phyloP scores from a whole-genome alignment of 148 eudicot genomes.

The Silene latifolia region DNA sequence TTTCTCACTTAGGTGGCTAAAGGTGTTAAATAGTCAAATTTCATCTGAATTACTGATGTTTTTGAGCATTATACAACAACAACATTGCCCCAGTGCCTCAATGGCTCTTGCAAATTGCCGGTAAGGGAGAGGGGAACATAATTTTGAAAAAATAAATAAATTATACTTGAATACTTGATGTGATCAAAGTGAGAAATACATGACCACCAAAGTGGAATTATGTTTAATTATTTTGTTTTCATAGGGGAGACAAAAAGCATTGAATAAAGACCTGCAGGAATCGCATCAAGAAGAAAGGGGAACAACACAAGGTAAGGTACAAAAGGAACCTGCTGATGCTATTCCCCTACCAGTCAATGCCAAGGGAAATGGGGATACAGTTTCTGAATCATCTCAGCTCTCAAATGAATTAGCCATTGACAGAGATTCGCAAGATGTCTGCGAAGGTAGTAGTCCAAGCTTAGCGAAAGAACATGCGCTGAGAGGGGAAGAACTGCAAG shows the following conservation, averaged over 20 bases:
- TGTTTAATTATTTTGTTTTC: slow-evolving; percentile 1
- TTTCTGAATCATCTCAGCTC: neutral
- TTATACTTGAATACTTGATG: no score
- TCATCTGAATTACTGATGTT: neutral
- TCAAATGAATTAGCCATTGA: neutral
- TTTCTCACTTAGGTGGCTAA: no score
- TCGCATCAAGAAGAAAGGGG: neutral
- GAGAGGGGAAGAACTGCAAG: slow-evolving; percentile 1
- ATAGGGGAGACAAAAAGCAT: neutral
- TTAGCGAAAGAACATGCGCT: slow-evolving; percentile 1
- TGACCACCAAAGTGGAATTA: no score
- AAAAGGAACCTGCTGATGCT: neutral
- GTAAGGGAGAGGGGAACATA: no score
- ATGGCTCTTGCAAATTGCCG: no score
- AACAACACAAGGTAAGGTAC: neutral
- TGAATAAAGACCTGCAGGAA: slow-evolving; percentile 8
- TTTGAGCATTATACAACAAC: no score
- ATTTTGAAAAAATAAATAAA: no score
- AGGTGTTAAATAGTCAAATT: neutral
- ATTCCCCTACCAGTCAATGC: neutral
- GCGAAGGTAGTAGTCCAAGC: no score
- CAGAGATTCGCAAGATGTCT: slow-evolving; percentile 3
- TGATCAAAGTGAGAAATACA: no score
- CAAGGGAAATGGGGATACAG: neutral
- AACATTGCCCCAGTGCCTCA: no score